These are phyloP conservation scores for Sporothrix pallida DNA, from an alignment of 2,329 filamentous ascomycete genomes.

Conservation along the genomic window DNA sequence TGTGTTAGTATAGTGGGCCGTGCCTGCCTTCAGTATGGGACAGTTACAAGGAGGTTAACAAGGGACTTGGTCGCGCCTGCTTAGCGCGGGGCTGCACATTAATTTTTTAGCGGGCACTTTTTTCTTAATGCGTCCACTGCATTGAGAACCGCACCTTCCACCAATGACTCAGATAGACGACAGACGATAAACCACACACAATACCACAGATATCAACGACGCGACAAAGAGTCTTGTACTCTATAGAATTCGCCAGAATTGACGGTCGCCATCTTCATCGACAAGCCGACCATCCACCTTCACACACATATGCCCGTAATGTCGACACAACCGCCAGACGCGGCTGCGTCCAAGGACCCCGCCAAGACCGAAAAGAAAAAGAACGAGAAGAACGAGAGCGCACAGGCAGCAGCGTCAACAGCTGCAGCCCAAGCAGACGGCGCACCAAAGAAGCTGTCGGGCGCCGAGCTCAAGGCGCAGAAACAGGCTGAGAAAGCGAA, in stretches of 20 bases:
- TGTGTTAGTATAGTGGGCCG: neutral
- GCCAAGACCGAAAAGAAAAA: neutral
- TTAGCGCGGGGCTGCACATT: constrained; percentile 28
- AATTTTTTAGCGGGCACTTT: constrained; percentile 26
- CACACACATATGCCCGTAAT: neutral
- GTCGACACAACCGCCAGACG: constrained; percentile 25
- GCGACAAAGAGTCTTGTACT: no score
- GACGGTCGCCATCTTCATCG: neutral
- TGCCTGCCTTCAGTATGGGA: neutral
- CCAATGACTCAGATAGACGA: constrained; percentile 30
- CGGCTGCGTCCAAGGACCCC: neutral
- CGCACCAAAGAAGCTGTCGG: constrained; percentile 63
- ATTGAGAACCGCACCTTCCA: constrained; percentile 3
- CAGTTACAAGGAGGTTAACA: neutral
- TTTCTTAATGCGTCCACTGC: constrained; percentile 28
- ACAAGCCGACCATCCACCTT: neutral
- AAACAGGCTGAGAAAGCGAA: constrained; percentile 92
- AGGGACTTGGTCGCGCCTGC: constrained; percentile 12
- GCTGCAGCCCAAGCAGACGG: constrained; percentile 35
- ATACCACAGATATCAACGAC: neutral
- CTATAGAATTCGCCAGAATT: no score
- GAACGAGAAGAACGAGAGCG: neutral
- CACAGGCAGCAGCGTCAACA: constrained; percentile 17
- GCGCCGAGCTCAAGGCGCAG: constrained; percentile 84
- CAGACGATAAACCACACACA: neutral